phyloP scores from a whole-genome alignment of 1,139 yeast species.

The Kodamaea fungicola region DNA sequence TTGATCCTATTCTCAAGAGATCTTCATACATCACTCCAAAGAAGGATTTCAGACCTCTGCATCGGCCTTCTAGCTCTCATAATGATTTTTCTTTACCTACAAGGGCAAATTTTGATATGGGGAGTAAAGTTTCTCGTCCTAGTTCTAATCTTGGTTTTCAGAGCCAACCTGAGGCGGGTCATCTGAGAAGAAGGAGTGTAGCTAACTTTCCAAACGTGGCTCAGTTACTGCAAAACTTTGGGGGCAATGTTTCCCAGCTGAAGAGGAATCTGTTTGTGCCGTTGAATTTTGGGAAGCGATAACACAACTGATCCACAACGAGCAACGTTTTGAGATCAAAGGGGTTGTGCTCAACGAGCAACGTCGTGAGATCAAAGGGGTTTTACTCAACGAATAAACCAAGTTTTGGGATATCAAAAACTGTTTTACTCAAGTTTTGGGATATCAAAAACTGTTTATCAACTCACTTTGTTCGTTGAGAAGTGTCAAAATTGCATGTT shows the following conservation, averaged over 20 bases:
- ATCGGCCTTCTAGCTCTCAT: background rate
- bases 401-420: too few relatives aligned
- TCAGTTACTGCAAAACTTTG: constrained; percentile 3
- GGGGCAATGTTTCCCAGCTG: constrained; percentile 1
- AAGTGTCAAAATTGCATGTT: too few relatives aligned
- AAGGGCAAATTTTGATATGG: constrained; percentile 7
- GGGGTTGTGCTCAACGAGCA: too few relatives aligned
- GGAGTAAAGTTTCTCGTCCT: constrained; percentile 1
- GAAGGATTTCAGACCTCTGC: constrained; percentile 1
- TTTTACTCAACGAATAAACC: too few relatives aligned
- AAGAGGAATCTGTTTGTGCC: constrained; percentile 1
- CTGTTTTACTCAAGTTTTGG: too few relatives aligned
- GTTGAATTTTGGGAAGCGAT: constrained; percentile 2
- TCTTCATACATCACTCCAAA: constrained; percentile 4
- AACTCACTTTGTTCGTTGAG: too few relatives aligned
- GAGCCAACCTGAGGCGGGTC: constrained; percentile 1
- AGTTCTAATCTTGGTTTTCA: constrained; percentile 2
- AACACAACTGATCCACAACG: background rate
- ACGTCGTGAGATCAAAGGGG: too few relatives aligned
- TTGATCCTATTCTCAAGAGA: constrained; percentile 5
- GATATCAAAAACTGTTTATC: too few relatives aligned
- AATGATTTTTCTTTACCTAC: constrained; percentile 5
- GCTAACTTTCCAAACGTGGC: constrained; percentile 3
- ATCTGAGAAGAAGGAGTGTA: constrained; percentile 4
- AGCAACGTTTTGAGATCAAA: too few relatives aligned